These are phyloP conservation scores for Aspergillus sp. DNA, from an alignment of 2,329 filamentous ascomycete species.

Conservation along the genomic window DNA sequence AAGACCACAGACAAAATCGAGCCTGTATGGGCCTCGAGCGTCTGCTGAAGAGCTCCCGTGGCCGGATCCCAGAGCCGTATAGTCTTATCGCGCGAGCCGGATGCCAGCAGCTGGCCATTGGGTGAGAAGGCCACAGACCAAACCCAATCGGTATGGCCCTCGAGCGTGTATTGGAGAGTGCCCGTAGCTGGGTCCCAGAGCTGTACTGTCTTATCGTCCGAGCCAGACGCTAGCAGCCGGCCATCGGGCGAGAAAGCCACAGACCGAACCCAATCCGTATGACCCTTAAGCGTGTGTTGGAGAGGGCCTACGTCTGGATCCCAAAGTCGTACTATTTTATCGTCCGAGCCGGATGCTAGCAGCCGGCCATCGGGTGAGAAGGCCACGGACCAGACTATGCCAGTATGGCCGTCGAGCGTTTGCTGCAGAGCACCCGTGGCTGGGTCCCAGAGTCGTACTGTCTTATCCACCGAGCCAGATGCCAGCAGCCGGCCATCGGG, in stretches of 20 bases:
- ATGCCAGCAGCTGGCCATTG: constrained; percentile 22
- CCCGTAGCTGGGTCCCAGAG: constrained; percentile 15
- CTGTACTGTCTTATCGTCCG: constrained; percentile 6
- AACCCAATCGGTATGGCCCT: constrained; percentile 4
- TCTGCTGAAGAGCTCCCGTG: neutral
- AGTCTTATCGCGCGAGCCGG: constrained; percentile 3
- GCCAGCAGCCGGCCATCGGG: neutral
- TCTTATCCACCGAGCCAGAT: neutral
- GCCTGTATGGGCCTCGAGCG: neutral
- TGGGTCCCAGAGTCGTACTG: constrained; percentile 11
- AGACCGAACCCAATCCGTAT: constrained; percentile 9
- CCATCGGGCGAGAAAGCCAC: constrained; percentile 17
- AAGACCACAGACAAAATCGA: neutral
- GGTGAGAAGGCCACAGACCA: constrained; percentile 13
- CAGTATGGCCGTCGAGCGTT: constrained; percentile 9
- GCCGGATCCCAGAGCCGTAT: neutral
- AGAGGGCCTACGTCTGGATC: constrained; percentile 5
- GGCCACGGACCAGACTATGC: constrained; percentile 10
- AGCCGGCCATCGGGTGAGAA: constrained; percentile 20
- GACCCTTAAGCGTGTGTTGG: constrained; percentile 9
- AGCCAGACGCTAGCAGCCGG: constrained; percentile 17
- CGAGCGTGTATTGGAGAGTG: constrained; percentile 3
- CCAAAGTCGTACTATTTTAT: constrained; percentile 17
- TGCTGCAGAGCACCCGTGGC: constrained; percentile 11
- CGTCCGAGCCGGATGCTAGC: constrained; percentile 17